Conservation (phyloP, 352 stramenopile genomes). For the Paralagenidium karlingii region DNA sequence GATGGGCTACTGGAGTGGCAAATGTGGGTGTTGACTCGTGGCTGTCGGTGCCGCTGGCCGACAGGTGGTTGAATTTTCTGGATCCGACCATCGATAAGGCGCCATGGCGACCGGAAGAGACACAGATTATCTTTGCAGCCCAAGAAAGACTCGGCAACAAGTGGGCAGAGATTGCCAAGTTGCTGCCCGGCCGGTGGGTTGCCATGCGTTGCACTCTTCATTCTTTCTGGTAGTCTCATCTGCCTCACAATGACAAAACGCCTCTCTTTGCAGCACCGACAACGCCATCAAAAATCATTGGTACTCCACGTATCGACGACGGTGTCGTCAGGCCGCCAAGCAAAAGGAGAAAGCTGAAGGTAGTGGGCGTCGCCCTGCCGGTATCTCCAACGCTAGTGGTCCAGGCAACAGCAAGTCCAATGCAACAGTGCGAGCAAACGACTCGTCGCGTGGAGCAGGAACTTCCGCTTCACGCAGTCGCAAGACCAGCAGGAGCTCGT, state of each 20-base stretch:
- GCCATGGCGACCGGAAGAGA: slow-evolving; percentile 87
- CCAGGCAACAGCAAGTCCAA: too few species aligned
- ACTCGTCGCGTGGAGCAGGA: too few species aligned
- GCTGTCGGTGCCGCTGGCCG: background rate
- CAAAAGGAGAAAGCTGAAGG: slow-evolving; percentile 5
- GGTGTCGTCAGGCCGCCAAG: slow-evolving; percentile 42
- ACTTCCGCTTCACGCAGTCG: too few species aligned
- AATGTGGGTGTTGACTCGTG: background rate
- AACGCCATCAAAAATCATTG: slow-evolving; percentile 84
- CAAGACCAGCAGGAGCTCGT: too few species aligned
- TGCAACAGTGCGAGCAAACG: slow-evolving; percentile 3
- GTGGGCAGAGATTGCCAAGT: slow-evolving; percentile 97
- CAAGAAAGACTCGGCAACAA: slow-evolving; percentile 85
- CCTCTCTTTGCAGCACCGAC: slow-evolving; percentile 21
- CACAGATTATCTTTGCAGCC: slow-evolving; percentile 61
- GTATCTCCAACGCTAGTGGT: too few species aligned
- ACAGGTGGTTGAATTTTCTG: slow-evolving; percentile 90
- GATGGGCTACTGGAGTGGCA: background rate
- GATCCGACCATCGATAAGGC: slow-evolving; percentile 90
- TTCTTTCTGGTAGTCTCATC: background rate
- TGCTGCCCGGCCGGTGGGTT: slow-evolving; percentile 80
- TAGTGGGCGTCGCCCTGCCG: too few species aligned
- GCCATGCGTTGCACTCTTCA: background rate
- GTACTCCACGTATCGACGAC: slow-evolving; percentile 64
- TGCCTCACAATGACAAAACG: background rate